Conservation (phyloP, 768 basidiomycete genomes). For the Lactarius sanguifluus region DNA sequence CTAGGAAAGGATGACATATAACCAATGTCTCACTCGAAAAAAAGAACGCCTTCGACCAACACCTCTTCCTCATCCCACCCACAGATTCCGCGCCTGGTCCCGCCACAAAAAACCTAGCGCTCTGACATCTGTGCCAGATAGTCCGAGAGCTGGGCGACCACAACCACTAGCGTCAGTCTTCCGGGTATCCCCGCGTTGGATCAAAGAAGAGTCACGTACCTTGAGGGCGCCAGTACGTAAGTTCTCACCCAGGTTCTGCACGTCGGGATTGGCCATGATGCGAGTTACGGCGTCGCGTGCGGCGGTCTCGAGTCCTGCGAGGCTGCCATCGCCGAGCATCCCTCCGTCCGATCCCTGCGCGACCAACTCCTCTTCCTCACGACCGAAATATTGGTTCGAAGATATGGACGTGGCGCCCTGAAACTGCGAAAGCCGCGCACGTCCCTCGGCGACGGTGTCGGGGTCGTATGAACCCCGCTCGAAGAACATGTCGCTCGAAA, state of each 20-base stretch:
- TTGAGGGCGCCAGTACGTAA: conserved; percentile 80
- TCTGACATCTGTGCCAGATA: conserved; percentile 58
- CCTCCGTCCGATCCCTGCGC: conserved; percentile 54
- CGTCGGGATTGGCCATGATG: conserved; percentile 82
- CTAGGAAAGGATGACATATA: conserved; percentile 7
- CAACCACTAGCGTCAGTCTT: conserved; percentile 11
- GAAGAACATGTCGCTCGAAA: conserved; percentile 98
- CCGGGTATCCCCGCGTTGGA: background rate
- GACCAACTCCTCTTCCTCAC: conserved; percentile 65
- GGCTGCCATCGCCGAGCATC: conserved; percentile 47
- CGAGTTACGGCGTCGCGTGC: conserved; percentile 75
- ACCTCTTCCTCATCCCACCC: background rate
- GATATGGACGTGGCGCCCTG: conserved; percentile 92
- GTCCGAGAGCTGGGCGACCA: conserved; percentile 36
- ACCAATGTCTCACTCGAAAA: conserved; percentile 1
- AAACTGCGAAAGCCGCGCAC: conserved; percentile 78
- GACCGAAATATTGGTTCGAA: conserved; percentile 94
- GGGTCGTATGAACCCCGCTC: conserved; percentile 88
- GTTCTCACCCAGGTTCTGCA: conserved; percentile 79
- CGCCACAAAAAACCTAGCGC: conserved; percentile 1
- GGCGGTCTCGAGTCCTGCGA: conserved; percentile 57
- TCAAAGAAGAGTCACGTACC: conserved; percentile 44
- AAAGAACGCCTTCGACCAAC: background rate
- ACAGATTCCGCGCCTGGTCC: background rate
- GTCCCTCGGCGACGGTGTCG: conserved; percentile 66